Evolutionary conservation across 768 basidiomycete species (phyloP).

Genomic region (Serendipita sp.): DNA sequence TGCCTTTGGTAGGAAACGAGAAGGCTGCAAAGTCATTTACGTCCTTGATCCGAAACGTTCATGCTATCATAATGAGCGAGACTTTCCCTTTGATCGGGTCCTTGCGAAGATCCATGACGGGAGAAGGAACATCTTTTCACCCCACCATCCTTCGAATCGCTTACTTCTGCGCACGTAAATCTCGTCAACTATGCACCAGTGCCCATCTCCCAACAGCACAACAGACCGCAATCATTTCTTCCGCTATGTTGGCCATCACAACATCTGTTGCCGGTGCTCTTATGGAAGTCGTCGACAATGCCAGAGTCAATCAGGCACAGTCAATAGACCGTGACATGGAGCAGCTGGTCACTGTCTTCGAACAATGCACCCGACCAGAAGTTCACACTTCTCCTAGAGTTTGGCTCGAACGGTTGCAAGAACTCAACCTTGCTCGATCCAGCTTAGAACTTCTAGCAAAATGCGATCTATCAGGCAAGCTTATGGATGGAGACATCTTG

Average conservation of each 20-base stretch:
- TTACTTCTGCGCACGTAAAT: slow-evolving; percentile 59
- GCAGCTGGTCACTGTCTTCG: slow-evolving; percentile 64
- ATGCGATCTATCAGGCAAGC: slow-evolving; percentile 47
- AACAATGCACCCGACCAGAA: slow-evolving; percentile 57
- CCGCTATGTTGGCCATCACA: slow-evolving; percentile 45
- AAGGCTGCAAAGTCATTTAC: slow-evolving; percentile 43
- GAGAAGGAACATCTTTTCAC: slow-evolving; percentile 53
- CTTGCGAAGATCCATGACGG: slow-evolving; percentile 35
- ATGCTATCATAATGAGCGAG: slow-evolving; percentile 52
- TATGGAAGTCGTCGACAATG: slow-evolving; percentile 48
- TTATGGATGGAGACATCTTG: slow-evolving; percentile 49
- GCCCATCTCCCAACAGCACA: slow-evolving; percentile 40
- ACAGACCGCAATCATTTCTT: slow-evolving; percentile 41
- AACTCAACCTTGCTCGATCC: slow-evolving; percentile 57
- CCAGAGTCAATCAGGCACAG: slow-evolving; percentile 36
- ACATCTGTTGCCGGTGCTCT: slow-evolving; percentile 52
- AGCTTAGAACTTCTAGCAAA: slow-evolving; percentile 60
- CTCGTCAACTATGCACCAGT: slow-evolving; percentile 32
- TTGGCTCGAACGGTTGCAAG: slow-evolving; percentile 72
- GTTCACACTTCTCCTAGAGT: slow-evolving; percentile 49
- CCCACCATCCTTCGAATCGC: slow-evolving; percentile 61
- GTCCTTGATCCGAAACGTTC: slow-evolving; percentile 43
- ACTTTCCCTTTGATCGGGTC: slow-evolving; percentile 59
- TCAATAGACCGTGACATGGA: slow-evolving; percentile 72
- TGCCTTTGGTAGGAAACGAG: slow-evolving; percentile 28